Evolutionary conservation across 495 filamentous ascomycete species (phyloP), one percentile per base, ranked within the genome.

Genomic region (Podospora didyma): DNA sequence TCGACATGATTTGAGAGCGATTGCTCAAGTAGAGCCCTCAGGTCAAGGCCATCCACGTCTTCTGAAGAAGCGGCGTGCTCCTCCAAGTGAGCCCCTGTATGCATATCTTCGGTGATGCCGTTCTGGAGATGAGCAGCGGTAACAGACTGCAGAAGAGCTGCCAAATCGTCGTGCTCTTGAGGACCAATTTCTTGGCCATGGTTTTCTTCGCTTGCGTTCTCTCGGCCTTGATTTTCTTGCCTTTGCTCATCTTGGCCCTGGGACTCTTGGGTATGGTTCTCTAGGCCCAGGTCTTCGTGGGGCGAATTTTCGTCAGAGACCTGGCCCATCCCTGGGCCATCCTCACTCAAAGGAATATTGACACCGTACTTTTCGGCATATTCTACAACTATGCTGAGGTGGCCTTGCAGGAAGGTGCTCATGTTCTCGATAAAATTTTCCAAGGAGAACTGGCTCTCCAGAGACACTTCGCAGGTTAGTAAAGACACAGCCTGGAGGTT

Each of bases 371-470:
- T 74, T 34, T 69, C 69, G 19, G 72, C 69, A 19, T 75, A 75
- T 58, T 77, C 76, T 7, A 83, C 83, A 41, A 90, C 85, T 3
- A 74, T 69, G 54, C 86, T 82, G 53, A 90, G 84, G 54, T 91
- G 88, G 59, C 89, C 86, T 53, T 83, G 87, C 45, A 96, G 79
- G 69, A 90, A 92, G 17, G 71, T 77, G 63, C 86, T 88, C 4
- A 96, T 73, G 53, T 85, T 84, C 26, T 86, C 79, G 11, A 93
- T 73, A 56, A 96, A 92, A 28, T 89, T 87, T 39, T 86, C 84
- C 78, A 87, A 86, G n/a, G 88, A 82, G 63, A 89, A 95, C 62
- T 89, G 88, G 56, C 88, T 86, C 1, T 82, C 84, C 23, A 96
- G 71, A 19, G 75, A 74, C 52, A 74, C 82, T 78, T 31, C 7